These are phyloP conservation scores for Cicer arietinum DNA, from an alignment of 306 rosid species.

Conservation along the genomic window DNA sequence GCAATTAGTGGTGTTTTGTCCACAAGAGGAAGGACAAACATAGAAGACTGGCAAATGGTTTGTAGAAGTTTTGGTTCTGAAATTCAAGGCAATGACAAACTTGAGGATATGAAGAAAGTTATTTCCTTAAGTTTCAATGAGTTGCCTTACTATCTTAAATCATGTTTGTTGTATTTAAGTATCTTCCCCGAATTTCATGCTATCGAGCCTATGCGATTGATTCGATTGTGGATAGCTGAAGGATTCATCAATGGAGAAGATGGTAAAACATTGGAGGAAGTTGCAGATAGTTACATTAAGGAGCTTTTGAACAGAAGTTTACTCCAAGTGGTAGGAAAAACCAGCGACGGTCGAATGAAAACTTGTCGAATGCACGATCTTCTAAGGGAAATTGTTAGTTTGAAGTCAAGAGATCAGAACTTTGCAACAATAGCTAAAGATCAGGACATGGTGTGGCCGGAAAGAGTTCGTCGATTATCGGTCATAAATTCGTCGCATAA, in stretches of 20 bases:
- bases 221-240: conserved; percentile 72
- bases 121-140: conserved; percentile 66
- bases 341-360: conserved; percentile 52
- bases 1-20: conserved; percentile 59
- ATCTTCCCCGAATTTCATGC: conserved; percentile 54
- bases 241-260: conserved; percentile 59
- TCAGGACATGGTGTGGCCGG: conserved; percentile 52
- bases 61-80: conserved; percentile 52
- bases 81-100: conserved; percentile 49
- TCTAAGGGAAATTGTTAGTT: conserved; percentile 55
- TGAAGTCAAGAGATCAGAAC: conserved; percentile 62
- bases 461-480: conserved; percentile 63
- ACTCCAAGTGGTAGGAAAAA: conserved; percentile 53
- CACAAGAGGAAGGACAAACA: conserved; percentile 45
- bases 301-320: conserved; percentile 66
- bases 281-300: conserved; percentile 64
- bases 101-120: conserved; percentile 56
- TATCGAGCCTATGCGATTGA: conserved; percentile 53
- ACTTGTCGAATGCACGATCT: conserved; percentile 61
- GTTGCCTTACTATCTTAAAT: conserved; percentile 67
- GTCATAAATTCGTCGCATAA: conserved; percentile 44
- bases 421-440: conserved; percentile 60
- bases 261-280: conserved; percentile 59
- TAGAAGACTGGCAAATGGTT: conserved; percentile 57
- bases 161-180: conserved; percentile 62